Base-by-base conservation (phyloP, 2,329 filamentous ascomycete species). In the Xylaria sp. region DNA sequence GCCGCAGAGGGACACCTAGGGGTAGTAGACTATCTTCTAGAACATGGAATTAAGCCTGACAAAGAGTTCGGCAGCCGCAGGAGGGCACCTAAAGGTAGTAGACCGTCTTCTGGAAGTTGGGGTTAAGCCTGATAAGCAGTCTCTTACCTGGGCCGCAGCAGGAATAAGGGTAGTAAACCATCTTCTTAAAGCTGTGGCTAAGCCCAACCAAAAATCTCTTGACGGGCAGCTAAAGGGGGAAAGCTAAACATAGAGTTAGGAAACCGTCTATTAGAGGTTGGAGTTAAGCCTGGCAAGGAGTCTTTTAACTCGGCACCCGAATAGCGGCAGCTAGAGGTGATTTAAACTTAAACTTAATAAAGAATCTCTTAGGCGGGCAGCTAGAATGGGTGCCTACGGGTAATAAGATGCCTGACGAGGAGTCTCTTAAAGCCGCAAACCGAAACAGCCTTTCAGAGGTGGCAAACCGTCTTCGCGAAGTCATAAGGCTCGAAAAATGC, bases 21-120 rank as follows among this genome's bases (percentile, higher is more conserved):
- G 18, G 41, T 45, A 9, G n/a, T 45, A 23, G 3, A 45, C 2
- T n/a, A 9, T 12, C 41, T 45, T 20, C 41, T 45, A 23, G n/a
- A 45, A 23, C 2, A 5, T 4, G 41, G 41, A 2, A 9, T 12
- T 1, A 10, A 45, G 8, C 41, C 41, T 45, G 3, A 23, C 18
- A 2, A 45, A 9, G 3, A 12, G 0, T 1, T 0, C 0, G 7
- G 41, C 41, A 45, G 41, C 8, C 20, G 1, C 0, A 3, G 1
- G 4, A 7, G 7, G 41, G 5, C 41, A 45, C 41, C 41, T 7
- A 43, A 7, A 18, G 18, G 7, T 43, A 43, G 18, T 43, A 43
- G 20, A 43, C 18, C 41, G 41, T 9, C 41, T 43, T 36, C 12
- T 36, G 13, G 34, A 36, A 36, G 34, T 13, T 34, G 32, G 32